Evolutionary conservation across 371 early-diverging fungal genomes (phyloP).

Genomic region (Paraphysoderma sedebokerense): DNA sequence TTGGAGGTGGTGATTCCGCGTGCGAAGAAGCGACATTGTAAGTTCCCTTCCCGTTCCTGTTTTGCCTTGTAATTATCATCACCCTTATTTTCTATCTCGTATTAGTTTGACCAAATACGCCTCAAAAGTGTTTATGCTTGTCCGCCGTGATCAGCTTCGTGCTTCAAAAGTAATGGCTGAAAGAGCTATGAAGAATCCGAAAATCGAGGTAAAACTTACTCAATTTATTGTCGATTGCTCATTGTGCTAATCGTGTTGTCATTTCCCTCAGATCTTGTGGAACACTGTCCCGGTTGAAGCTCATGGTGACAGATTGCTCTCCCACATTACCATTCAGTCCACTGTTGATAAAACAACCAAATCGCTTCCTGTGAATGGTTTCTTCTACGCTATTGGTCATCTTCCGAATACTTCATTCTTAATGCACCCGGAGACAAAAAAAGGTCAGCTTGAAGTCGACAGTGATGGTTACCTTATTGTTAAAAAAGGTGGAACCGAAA

Average conservation of each 20-base stretch:
- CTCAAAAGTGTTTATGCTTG: slow-evolving; percentile 80
- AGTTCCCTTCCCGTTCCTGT: slow-evolving; percentile 9
- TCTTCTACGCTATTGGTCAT: slow-evolving; percentile 99
- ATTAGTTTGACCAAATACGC: slow-evolving; percentile 30
- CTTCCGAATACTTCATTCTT: slow-evolving; percentile 73
- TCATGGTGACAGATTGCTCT: slow-evolving; percentile 63
- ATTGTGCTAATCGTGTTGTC: too few species aligned
- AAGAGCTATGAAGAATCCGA: slow-evolving; percentile 62
- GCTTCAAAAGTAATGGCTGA: slow-evolving; percentile 93
- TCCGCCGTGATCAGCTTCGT: slow-evolving; percentile 89
- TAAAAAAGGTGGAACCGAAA: slow-evolving; percentile 59
- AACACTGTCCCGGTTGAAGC: slow-evolving; percentile 71
- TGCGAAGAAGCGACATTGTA: slow-evolving; percentile 90
- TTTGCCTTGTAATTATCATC: not conserved
- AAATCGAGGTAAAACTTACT: too few species aligned
- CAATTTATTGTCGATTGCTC: too few species aligned
- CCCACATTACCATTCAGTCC: slow-evolving; percentile 38
- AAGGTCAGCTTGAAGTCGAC: slow-evolving; percentile 46
- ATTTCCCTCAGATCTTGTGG: slow-evolving; percentile 77
- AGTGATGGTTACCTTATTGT: slow-evolving; percentile 76
- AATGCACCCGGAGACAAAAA: slow-evolving; percentile 16
- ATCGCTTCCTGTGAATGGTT: slow-evolving; percentile 69
- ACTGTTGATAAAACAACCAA: too few species aligned
- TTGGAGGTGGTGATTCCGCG: slow-evolving; percentile 99
- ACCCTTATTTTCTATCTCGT: too few species aligned